Evolutionary conservation across 2,329 filamentous ascomycete species (phyloP).

Genomic region (Cordyceps fumosorosea): DNA sequence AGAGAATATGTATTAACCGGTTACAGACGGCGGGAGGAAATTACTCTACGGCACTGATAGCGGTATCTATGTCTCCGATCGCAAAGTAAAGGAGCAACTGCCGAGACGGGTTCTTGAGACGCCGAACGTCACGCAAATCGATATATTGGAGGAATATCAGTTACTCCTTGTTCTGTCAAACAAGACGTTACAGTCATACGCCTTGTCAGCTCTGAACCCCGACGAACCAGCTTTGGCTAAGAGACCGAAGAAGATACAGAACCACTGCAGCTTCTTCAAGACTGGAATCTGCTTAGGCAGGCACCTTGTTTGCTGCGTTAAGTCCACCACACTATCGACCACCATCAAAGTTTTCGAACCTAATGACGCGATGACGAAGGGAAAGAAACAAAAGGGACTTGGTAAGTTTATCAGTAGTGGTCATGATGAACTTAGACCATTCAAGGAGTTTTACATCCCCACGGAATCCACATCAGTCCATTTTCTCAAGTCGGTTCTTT

Average conservation of each 20-base stretch:
- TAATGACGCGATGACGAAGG: slow-evolving; percentile 87
- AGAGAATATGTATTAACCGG: slow-evolving; percentile 18
- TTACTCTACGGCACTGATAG: slow-evolving; percentile 90
- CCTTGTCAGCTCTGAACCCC: slow-evolving; percentile 76
- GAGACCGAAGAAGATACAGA: slow-evolving; percentile 91
- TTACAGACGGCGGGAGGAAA: slow-evolving; percentile 82
- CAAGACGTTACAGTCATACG: slow-evolving; percentile 87
- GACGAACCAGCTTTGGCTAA: slow-evolving; percentile 76
- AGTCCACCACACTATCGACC: slow-evolving; percentile 84
- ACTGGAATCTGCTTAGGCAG: slow-evolving; percentile 89
- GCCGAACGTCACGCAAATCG: slow-evolving; percentile 85
- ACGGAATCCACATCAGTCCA: slow-evolving; percentile 98
- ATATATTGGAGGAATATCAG: slow-evolving; percentile 92
- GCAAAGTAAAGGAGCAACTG: slow-evolving; percentile 75
- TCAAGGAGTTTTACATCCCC: slow-evolving; percentile 98
- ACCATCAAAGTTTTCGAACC: slow-evolving; percentile 99
- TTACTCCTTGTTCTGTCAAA: slow-evolving; percentile 87
- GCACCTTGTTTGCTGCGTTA: slow-evolving; percentile 93
- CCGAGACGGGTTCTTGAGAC: slow-evolving; percentile 82
- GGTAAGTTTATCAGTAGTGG: slow-evolving; percentile 91
- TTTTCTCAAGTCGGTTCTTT: slow-evolving; percentile 93
- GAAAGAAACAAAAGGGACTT: slow-evolving; percentile 91
- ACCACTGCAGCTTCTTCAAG: slow-evolving; percentile 98
- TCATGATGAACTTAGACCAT: slow-evolving; percentile 91
- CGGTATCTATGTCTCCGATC: slow-evolving; percentile 86